A percentile compares a stretch with the other conserved stretches of the same genome.
Conservation (phyloP, 805 yeast species). For the Wickerhamiella cacticola region DNA sequence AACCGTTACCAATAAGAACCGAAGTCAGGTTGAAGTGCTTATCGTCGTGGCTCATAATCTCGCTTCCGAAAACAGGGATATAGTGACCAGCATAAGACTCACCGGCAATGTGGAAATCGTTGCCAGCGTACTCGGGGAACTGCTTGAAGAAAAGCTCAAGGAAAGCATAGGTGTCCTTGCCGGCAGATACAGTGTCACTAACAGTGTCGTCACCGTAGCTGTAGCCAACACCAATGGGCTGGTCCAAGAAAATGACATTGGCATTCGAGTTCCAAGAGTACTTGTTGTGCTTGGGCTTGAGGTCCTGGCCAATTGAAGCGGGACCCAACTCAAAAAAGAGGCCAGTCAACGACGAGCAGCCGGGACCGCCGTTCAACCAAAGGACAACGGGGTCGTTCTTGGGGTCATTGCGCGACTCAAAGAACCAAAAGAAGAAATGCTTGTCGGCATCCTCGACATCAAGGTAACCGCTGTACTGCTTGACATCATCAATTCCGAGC, state of each 20-base stretch:
- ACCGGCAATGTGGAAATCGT: conserved; percentile 79
- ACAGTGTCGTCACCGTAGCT: conserved; percentile 44
- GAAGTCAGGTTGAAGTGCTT: conserved; percentile 61
- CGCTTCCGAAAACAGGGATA: conserved; percentile 67
- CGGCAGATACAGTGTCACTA: conserved; percentile 43
- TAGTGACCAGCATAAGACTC: conserved; percentile 95
- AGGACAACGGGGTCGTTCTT: conserved; percentile 70
- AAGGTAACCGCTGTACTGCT: conserved; percentile 66
- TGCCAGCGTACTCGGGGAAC: conserved; percentile 60
- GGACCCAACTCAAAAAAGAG: conserved; percentile 92
- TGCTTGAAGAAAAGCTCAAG: conserved; percentile 76
- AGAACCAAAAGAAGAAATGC: conserved; percentile 89
- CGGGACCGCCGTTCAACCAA: conserved; percentile 97
- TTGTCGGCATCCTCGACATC: conserved; percentile 75
- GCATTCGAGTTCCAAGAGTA: conserved; percentile 91
- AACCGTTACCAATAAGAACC: conserved; percentile 85
- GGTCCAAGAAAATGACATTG: conserved; percentile 82
- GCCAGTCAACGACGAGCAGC: conserved; percentile 91
- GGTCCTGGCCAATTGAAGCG: conserved; percentile 56
- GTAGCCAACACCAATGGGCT: conserved; percentile 90
- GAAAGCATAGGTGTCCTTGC: conserved; percentile 79
- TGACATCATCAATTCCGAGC: conserved; percentile 70
- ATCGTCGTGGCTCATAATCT: conserved; percentile 47
- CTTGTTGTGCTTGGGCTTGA: conserved; percentile 68
- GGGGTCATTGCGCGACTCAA: conserved; percentile 77